Percentiles rank a stretch among this genome's conserved stretches.
These are phyloP conservation scores for Aspergillus proliferans DNA, from an alignment of 2,329 filamentous ascomycete genomes.

Conservation along the genomic window DNA sequence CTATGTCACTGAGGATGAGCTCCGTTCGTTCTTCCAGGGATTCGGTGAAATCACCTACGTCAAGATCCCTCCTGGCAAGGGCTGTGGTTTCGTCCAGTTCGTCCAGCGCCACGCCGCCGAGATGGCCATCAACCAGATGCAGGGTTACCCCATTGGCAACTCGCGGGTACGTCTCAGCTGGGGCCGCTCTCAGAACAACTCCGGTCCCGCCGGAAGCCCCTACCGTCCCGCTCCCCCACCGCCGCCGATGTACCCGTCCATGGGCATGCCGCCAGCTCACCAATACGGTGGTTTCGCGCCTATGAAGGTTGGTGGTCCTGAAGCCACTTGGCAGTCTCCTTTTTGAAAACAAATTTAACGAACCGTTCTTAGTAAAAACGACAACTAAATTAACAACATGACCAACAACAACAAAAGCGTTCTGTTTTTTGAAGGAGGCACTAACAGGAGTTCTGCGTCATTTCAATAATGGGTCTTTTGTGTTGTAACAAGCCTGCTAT, in stretches of 20 bases:
- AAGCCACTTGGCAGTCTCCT: conserved; percentile 12
- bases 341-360: conserved; percentile 9
- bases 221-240: conserved; percentile 83
- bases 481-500: conserved; percentile 34
- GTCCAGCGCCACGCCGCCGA: conserved; percentile 97
- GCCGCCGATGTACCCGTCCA: conserved; percentile 64
- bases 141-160: conserved; percentile 98
- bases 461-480: conserved; percentile 38
- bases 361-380: conserved; percentile 22
- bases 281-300: conserved; percentile 59
- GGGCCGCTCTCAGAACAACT: conserved; percentile 99
- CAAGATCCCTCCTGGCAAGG: conserved; percentile 98
- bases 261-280: conserved; percentile 61
- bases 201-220: conserved; percentile 86
- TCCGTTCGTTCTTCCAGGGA: conserved; percentile 99
- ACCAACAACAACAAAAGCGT: conserved; percentile 16
- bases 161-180: conserved; percentile 95
- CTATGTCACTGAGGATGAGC: conserved; percentile 97
- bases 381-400: no score
- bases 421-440: conserved; percentile 35
- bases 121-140: conserved; percentile 99
- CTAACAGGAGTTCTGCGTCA: conserved; percentile 39
- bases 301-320: conserved; percentile 53
- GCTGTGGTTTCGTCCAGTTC: conserved; percentile 97
- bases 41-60: conserved; percentile 99